Evolutionary conservation across 192 early-diverging fungal species (phyloP).

Genomic region (Mortierella alpina): DNA sequence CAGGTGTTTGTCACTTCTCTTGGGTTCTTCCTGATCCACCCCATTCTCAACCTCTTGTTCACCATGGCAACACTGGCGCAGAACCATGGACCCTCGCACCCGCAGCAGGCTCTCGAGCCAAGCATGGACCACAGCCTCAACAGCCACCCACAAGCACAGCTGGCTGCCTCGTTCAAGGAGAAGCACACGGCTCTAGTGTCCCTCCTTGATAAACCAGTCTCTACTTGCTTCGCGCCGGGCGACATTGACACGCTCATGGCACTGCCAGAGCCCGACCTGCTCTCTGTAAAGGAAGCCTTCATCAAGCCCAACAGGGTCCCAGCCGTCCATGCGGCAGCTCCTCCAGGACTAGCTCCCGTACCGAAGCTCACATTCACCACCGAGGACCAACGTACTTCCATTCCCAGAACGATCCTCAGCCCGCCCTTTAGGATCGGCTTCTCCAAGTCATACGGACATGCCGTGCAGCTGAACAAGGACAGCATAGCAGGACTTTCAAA

Average conservation of each 20-base stretch:
- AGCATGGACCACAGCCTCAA: background rate
- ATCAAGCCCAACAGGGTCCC: background rate
- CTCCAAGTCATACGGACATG: slow-evolving; percentile 27
- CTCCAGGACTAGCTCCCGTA: background rate
- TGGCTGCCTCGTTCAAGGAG: slow-evolving; percentile 4
- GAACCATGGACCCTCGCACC: background rate
- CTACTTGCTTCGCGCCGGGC: slow-evolving; percentile 3
- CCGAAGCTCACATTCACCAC: slow-evolving; percentile 2
- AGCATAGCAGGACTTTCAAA: background rate
- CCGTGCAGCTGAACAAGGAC: slow-evolving; percentile 17
- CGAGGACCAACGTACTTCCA: background rate
- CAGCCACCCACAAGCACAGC: slow-evolving; percentile 1
- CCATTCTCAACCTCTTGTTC: background rate
- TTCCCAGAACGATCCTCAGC: slow-evolving; percentile 4
- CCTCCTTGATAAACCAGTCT: slow-evolving; percentile 10
- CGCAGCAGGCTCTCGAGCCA: background rate
- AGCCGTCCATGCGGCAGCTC: background rate
- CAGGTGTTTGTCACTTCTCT: background rate
- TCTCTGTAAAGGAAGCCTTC: slow-evolving; percentile 19
- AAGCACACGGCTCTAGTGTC: background rate
- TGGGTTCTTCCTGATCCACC: background rate
- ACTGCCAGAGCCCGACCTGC: background rate
- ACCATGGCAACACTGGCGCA: slow-evolving; percentile 19
- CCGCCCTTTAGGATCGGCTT: slow-evolving; percentile 30
- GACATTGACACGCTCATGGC: slow-evolving; percentile 3